Evolutionary conservation across 352 stramenopile species (phyloP), one percentile per base, ranked within the genome.

Genomic region (Hyaloperonospora brassicae): DNA sequence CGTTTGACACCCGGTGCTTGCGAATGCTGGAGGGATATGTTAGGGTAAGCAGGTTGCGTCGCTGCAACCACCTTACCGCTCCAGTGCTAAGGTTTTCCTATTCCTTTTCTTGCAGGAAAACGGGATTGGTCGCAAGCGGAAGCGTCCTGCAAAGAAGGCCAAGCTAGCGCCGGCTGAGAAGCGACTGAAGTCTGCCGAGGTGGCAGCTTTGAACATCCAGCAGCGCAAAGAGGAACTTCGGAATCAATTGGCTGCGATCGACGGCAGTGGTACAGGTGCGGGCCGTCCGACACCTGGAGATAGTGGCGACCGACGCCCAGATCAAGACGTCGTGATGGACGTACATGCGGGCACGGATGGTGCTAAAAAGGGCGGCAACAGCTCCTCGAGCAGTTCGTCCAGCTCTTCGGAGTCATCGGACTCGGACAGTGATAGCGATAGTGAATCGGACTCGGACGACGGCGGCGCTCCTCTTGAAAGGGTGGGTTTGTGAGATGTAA

Each of bases 11-110:
- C 2, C 64, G 83, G 27, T 92, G 82, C 64, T 69, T 95, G 55
- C 72, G 84, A 39, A 93, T 93, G 82, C 77, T 95, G 42, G 82
- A 95, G 80, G 83, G 83, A 64, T 95, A 92, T 59, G 79, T 95
- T 66, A 71, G 79, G 65, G 84, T 94, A 79, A 64, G 79, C 76
- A 65, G 17, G 55, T 53, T n/a, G 50, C n/a, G 55, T 50, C 21
- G 57, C 59, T 62, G 61, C 44, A 53, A 64, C 49, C 39, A 62
- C 27, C 40, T 27, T 27, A 27, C 22, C 11, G 39, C 43, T 23
- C 47, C 9, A 64, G 48, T 64, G 54, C 23, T 62, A 57, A 62
- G 52, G 50, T n/a, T 57, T 53, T n/a, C 10, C 34, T 64, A 36
- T 44, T 50, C 62, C 8, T 47, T 13, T 42, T 39, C 22, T 40